Conservation (phyloP, 371 early-diverging fungal species). For the Lichtheimia ornata region DNA sequence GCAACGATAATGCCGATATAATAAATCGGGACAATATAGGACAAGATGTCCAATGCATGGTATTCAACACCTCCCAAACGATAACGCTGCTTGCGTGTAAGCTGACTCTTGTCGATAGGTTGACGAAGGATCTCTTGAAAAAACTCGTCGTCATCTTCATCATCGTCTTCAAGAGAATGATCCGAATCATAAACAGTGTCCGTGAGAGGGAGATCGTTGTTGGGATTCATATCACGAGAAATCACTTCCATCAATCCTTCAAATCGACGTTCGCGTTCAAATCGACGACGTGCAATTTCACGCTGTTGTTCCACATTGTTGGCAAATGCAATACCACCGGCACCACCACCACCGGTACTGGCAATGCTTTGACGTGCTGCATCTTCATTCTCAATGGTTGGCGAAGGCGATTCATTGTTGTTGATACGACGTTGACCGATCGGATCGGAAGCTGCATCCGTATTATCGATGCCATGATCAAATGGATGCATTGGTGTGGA, state of each 20-base stretch:
- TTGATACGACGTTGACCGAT: not conserved
- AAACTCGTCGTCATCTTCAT: constrained; percentile 9
- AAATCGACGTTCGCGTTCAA: constrained; percentile 27
- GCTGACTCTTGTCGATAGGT: constrained; percentile 32
- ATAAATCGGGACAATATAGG: constrained; percentile 28
- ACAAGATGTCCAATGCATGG: constrained; percentile 38
- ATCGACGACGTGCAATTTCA: constrained; percentile 26
- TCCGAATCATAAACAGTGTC: not conserved
- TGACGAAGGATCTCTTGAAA: constrained; percentile 20
- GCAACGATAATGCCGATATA: constrained; percentile 28
- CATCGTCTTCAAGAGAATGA: constrained; percentile 8
- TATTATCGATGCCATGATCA: not conserved
- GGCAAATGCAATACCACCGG: constrained; percentile 35
- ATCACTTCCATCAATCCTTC: constrained; percentile 24
- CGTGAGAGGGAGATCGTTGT: not conserved
- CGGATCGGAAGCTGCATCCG: not conserved
- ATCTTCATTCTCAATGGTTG: not conserved
- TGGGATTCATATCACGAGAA: constrained; percentile 2
- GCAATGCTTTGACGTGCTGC: not conserved
- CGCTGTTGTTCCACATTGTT: constrained; percentile 37
- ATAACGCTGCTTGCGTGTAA: constrained; percentile 39
- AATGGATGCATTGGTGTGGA: constrained; percentile 11
- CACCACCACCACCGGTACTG: not conserved
- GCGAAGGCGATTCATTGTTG: not conserved
- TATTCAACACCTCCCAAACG: constrained; percentile 49